Base-by-base conservation (phyloP, 1,284 basidiomycete genomes). In the Gomphus bonarii region DNA sequence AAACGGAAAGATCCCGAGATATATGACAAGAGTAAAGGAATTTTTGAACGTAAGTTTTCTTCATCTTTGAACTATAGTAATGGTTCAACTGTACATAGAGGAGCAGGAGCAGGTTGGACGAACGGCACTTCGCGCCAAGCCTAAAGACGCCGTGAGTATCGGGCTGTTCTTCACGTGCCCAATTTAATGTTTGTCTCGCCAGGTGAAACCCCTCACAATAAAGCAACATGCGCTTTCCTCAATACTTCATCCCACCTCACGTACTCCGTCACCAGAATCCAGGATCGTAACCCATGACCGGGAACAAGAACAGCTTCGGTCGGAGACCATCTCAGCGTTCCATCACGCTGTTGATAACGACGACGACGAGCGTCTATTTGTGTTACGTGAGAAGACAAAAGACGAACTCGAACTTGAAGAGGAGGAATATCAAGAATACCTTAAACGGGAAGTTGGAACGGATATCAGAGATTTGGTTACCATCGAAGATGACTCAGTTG, bases 241-340 rank as follows among this genome's bases (percentile, higher is more conserved):
- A 25, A 75, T 74, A 33, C 75, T 88, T 22, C 69, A 78, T 52
- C 61, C 70, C 36, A 68, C 65, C 2, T 79, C 79, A 5, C 77
- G 79, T 48, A 77, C 80, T 7, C 69, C 77, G 3, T 80, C 83
- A 0, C 76, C 81, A 0, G 73, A 74, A 61, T 70, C 68, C 46
- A 35, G 61, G 60, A 74, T 76, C 0, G 72, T 84, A 36, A 89
- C 93, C 0, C 86, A 94, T 62, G 82, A 79, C 4, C 78, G 93
- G 70, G 91, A 95, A 66, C 88, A 95, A 69, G 74, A 74, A 2
- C 75, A 73, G 0, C 78, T 98, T 22, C 83, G 90, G 9, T 76
- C 80, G 46, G 91, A 97, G 67, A 92, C 91, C 0, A 89, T 92
- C 36, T 78, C 83, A 1, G 95, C 89, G 0, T 95, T 95, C 68